Conservation (phyloP, 2,329 filamentous ascomycete genomes). For the Calycina marina region DNA sequence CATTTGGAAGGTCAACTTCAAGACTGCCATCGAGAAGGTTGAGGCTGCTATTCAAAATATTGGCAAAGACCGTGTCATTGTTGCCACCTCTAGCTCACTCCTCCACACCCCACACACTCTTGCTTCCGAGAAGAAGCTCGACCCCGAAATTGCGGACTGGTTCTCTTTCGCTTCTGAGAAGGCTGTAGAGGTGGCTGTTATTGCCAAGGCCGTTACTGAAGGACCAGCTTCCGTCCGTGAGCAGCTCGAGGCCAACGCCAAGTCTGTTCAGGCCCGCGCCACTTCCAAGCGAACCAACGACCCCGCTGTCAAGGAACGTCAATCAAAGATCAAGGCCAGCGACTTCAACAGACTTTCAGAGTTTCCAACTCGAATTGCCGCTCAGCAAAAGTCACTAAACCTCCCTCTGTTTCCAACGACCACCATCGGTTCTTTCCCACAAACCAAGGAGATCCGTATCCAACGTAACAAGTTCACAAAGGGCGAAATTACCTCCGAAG, state of each 20-base stretch:
- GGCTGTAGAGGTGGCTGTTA: constrained; percentile 74
- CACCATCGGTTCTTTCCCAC: constrained; percentile 98
- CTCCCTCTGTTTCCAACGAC: constrained; percentile 97
- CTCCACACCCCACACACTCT: constrained; percentile 98
- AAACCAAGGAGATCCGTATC: constrained; percentile 96
- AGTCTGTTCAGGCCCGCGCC: constrained; percentile 80
- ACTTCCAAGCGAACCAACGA: constrained; percentile 94
- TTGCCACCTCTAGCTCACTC: constrained; percentile 92
- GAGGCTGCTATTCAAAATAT: constrained; percentile 89
- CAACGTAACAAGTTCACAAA: constrained; percentile 98
- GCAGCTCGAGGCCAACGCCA: constrained; percentile 92
- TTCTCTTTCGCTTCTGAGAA: constrained; percentile 98
- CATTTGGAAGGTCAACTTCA: constrained; percentile 99
- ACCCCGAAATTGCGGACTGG: constrained; percentile 87
- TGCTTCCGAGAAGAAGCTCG: constrained; percentile 96
- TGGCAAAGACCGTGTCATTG: constrained; percentile 93
- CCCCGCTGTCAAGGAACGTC: constrained; percentile 91
- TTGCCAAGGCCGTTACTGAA: constrained; percentile 93
- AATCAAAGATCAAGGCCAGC: constrained; percentile 68
- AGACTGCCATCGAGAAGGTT: constrained; percentile 80
- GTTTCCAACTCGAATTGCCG: constrained; percentile 71
- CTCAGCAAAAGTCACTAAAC: constrained; percentile 85
- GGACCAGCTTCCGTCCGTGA: constrained; percentile 75
- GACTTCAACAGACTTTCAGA: constrained; percentile 88
- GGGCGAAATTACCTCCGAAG: constrained; percentile 77